Conservation (phyloP, 805 yeast species). For the Kazachstania viticola region DNA sequence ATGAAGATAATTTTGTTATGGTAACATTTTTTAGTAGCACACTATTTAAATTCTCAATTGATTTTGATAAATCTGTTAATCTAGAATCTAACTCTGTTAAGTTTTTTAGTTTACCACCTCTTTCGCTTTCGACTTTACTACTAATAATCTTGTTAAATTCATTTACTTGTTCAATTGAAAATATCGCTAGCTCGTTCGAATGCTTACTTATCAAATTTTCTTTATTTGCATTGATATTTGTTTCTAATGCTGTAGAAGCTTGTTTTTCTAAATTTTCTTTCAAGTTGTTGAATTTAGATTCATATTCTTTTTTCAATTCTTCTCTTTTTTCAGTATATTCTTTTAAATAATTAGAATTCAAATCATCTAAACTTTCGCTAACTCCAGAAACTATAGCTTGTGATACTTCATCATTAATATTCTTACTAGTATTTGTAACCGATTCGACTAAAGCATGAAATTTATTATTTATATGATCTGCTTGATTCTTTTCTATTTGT, state of each 20-base stretch:
- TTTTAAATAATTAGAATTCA: slow-evolving; percentile 16
- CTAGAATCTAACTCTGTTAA: slow-evolving; percentile 48
- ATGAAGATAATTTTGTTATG: slow-evolving; percentile 16
- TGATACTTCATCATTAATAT: slow-evolving; percentile 8
- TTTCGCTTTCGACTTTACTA: slow-evolving; percentile 55
- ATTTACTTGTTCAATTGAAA: slow-evolving; percentile 57
- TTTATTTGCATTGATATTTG: slow-evolving; percentile 59
- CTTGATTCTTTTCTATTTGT: slow-evolving; percentile 14
- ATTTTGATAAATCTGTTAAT: slow-evolving; percentile 35
- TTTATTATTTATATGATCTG: slow-evolving; percentile 6
- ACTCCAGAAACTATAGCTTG: slow-evolving; percentile 9
- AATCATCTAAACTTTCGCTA: slow-evolving; percentile 8
- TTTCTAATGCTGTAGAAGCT: slow-evolving; percentile 43
- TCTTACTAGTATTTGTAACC: slow-evolving; percentile 8
- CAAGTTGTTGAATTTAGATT: slow-evolving; percentile 50
- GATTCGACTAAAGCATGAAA: slow-evolving; percentile 8
- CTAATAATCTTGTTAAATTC: slow-evolving; percentile 49
- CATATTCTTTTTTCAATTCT: slow-evolving; percentile 46
- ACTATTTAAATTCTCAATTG: slow-evolving; percentile 32
- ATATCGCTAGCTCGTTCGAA: slow-evolving; percentile 56
- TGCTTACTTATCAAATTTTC: slow-evolving; percentile 58
- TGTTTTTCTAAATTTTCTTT: slow-evolving; percentile 48
- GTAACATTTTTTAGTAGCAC: slow-evolving; percentile 30
- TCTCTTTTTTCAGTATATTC: slow-evolving; percentile 34
- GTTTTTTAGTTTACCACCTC: slow-evolving; percentile 67